Base-by-base conservation (phyloP, 2,329 filamentous ascomycete genomes). In the Pseudocercospora fuligena region DNA sequence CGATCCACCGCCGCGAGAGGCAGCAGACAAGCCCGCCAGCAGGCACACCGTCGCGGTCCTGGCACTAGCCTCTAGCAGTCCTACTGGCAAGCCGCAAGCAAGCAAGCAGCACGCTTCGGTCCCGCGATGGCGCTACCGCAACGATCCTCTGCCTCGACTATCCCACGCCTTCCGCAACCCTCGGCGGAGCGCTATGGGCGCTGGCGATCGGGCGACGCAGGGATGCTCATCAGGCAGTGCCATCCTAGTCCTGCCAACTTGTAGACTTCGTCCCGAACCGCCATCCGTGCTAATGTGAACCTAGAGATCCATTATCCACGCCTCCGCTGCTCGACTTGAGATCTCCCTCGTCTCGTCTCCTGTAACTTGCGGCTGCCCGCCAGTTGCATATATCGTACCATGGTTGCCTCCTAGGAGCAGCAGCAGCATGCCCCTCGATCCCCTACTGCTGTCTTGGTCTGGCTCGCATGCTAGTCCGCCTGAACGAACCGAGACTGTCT, bases 271-370 rank as follows among this genome's bases (percentile, higher is more conserved):
- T 58, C 56, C 56, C 56, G 56, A 58, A 36, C 56, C 56, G 56
- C 54, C 56, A 47, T 61, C 27, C 58, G 60, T 56, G 53, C 65
- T 67, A 53, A 59, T 16, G 63, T 60, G 56, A 67, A 64, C 65
- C 65, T 64, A 61, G 61, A 67, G 14, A 61, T 58, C 65, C 61
- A 61, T 62, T 46, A 46, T 58, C 65, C 65, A 64, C 65, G 65
- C 51, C 65, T 61, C 65, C 65, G 65, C 65, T 56, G 61, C 64
- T 63, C 60, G 19, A 66, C 64, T 62, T 36, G 60, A 60, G 21
- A 54, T 54, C 54, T 58, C 51, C 33, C 58, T 19, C 23, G 54
- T 58, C 29, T 63, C 64, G 60, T 60, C 65, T 67, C 65, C 65
- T 67, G 65, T 47, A 56, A 64, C 46, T 47, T 56, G 54, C 64